A percentile compares a stretch with the other conserved stretches of the same genome.
phyloP scores from a whole-genome alignment of 2,329 filamentous ascomycete species.

The Beauveria sp. region DNA sequence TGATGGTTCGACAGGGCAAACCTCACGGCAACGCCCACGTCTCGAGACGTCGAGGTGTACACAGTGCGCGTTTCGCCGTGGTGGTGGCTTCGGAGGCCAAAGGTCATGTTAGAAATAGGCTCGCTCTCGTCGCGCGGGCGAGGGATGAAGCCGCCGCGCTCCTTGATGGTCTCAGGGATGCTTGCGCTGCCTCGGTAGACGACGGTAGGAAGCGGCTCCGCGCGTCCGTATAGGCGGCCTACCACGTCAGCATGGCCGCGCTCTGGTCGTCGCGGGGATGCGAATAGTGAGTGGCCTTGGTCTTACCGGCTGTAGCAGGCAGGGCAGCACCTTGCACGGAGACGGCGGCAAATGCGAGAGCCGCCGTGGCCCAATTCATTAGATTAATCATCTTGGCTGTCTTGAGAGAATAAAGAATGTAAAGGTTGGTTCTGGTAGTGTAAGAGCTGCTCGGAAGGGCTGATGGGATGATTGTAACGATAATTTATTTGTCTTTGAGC shows the following conservation, averaged over 20 bases:
- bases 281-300: background rate
- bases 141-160: background rate
- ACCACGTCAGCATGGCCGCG: background rate
- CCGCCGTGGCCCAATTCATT: background rate
- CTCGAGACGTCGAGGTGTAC: background rate
- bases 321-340: background rate
- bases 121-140: background rate
- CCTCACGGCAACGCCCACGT: background rate
- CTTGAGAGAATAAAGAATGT: background rate
- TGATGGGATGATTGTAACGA: background rate
- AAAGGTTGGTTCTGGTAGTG: background rate
- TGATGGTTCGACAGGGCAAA: background rate
- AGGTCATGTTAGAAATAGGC: background rate
- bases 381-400: background rate
- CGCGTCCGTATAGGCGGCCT: background rate
- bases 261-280: background rate
- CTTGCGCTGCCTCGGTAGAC: background rate
- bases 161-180: background rate
- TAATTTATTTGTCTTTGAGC: background rate
- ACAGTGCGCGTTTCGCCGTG: background rate
- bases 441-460: background rate
- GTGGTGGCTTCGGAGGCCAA: background rate
- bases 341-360: background rate
- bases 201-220: background rate
- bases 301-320: background rate